Conservation (phyloP, 2,329 filamentous ascomycete species). For the Westerdykella ornata region DNA sequence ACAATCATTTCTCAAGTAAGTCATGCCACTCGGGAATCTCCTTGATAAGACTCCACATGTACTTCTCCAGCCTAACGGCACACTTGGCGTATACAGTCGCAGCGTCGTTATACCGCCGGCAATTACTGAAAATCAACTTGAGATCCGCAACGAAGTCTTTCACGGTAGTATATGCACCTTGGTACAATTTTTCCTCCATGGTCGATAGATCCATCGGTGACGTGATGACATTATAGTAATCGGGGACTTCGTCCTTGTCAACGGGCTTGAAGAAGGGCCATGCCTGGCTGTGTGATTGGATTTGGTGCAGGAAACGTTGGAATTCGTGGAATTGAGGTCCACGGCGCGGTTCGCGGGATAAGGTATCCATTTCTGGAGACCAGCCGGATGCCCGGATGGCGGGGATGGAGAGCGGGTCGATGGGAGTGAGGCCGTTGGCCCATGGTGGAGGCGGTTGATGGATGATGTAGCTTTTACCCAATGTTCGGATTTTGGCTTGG, state of each 20-base stretch:
- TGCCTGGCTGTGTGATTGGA: conserved; percentile 79
- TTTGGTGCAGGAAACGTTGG: conserved; percentile 77
- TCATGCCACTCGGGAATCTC: conserved; percentile 1
- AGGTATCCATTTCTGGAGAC: conserved; percentile 91
- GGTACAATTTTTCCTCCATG: conserved; percentile 87
- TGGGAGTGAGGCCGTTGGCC: conserved; percentile 60
- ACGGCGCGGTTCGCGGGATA: conserved; percentile 83
- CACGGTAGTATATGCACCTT: conserved; percentile 77
- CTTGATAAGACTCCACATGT: not conserved
- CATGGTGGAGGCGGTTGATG: conserved; percentile 77
- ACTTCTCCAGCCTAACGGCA: conserved; percentile 1
- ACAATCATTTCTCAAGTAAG: conserved; percentile 3
- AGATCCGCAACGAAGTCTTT: conserved; percentile 86
- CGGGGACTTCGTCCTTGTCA: conserved; percentile 82
- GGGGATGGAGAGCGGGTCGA: conserved; percentile 75
- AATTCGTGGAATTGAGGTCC: conserved; percentile 90
- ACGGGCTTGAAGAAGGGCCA: conserved; percentile 94
- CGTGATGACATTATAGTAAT: conserved; percentile 94
- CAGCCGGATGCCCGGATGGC: conserved; percentile 83
- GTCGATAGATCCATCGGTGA: conserved; percentile 89
- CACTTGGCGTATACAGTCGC: conserved; percentile 68
- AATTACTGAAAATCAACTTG: conserved; percentile 82
- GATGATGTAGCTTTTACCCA: conserved; percentile 75
- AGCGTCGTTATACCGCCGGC: conserved; percentile 88
- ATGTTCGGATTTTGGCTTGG: conserved; percentile 83